Evolutionary conservation across 1,284 basidiomycete genomes (phyloP), one percentile per base, ranked within the genome.

Genomic region (Puccinia triticina): DNA sequence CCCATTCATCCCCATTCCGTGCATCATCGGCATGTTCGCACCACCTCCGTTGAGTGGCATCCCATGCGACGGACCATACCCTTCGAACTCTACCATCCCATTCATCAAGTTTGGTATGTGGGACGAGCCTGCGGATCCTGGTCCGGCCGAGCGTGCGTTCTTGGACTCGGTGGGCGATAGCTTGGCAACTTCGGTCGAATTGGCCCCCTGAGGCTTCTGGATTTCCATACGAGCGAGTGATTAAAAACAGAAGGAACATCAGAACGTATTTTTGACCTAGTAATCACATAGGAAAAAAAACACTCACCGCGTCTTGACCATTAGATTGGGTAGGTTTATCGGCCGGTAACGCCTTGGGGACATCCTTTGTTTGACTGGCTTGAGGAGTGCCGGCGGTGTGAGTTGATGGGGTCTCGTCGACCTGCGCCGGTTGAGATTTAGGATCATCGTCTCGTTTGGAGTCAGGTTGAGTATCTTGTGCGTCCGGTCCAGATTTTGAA

Each of bases 1-100:
- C 59, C 76, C 76, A 21, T 66, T 71, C 61, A 53, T 71, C 78
- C 55, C 55, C 74, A 76, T 76, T 55, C 53, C 57, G 40, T 57
- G 14, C 34, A 76, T 76, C 55, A 73, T 73, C 71, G 18, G 3
- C 69, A 72, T 72, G 26, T 53, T 53, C 3, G 40, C 43, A 29
- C 69, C 29, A 1, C 2, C 73, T 3, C 16, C 32, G 50, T 53
- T 53, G 48, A 37, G 32, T 57, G 14, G 10, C 69, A 72, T 72
- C 46, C 71, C 74, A 14, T 37, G 53, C 26, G 21, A 8, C 40
- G 37, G 12, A 12, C 53, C 55, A 46, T 46, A 76, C 26, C 57
- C 26, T 57, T 61, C 74, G 21, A 76, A 76, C n/a, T 43, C 74
- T 32, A 76, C 43, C 72, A 57, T 75, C 18, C 72, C 55, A 32